phyloP scores from a whole-genome alignment of 208 protist genomes.

The Angomonas ambiguus region DNA sequence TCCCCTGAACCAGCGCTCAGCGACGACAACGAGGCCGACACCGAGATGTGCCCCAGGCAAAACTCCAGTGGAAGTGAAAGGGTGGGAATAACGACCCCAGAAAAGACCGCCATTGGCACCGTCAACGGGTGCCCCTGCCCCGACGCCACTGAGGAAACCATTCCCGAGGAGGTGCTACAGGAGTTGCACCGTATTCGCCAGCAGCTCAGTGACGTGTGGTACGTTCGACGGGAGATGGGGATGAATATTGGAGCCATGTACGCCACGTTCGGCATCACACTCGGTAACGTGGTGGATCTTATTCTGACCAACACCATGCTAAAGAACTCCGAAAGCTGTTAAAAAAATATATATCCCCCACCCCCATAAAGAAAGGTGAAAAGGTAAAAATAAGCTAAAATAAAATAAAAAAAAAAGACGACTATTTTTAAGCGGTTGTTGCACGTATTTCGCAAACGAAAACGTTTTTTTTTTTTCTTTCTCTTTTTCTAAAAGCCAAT shows the following conservation, averaged over 20 bases:
- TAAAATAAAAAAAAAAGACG: too few species aligned
- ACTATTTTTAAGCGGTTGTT: too few species aligned
- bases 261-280: slow-evolving; percentile 72
- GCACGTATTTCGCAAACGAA: too few species aligned
- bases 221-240: slow-evolving; percentile 65
- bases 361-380: too few species aligned
- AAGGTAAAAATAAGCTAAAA: neutral
- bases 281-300: slow-evolving; percentile 59
- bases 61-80: neutral
- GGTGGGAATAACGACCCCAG: neutral
- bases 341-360: too few species aligned
- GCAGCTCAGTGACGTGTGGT: slow-evolving; percentile 29
- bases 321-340: slow-evolving; percentile 10
- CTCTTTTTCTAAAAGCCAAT: too few species aligned
- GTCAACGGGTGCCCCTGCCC: neutral
- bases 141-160: neutral
- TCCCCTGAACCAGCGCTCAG: neutral
- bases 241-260: slow-evolving; percentile 84
- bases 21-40: neutral
- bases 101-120: neutral
- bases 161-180: slow-evolving; percentile 16
- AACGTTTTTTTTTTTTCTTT: neutral
- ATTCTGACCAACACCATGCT: slow-evolving; percentile 77
- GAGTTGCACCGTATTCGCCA: slow-evolving; percentile 23
- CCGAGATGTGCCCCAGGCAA: too few species aligned